Conservation (phyloP, 352 stramenopile species). For the Globisporangium alternatum region DNA sequence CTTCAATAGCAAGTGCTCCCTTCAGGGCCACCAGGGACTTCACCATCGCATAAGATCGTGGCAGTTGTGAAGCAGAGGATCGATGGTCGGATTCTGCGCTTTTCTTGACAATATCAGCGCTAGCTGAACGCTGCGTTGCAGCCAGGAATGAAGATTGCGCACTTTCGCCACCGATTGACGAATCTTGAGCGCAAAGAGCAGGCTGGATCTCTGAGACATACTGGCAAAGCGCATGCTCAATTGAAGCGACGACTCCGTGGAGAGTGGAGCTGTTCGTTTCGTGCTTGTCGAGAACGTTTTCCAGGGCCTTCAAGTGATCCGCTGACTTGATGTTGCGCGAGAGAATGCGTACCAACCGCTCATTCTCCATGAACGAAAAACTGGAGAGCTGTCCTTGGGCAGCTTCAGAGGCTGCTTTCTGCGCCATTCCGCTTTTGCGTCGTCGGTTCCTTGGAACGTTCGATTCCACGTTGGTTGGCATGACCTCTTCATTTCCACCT, state of each 20-base stretch:
- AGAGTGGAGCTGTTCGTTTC: conserved; percentile 34
- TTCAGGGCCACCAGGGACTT: conserved; percentile 30
- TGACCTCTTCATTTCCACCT: not conserved
- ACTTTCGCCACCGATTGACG: not conserved
- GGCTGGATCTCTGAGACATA: conserved; percentile 21
- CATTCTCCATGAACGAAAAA: conserved; percentile 72
- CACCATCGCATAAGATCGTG: conserved; percentile 8
- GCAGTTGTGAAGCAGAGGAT: not conserved
- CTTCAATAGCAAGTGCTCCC: conserved; percentile 15
- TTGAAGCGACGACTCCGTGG: conserved; percentile 25
- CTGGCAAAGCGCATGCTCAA: conserved; percentile 34
- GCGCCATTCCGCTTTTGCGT: conserved; percentile 1
- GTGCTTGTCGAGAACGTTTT: conserved; percentile 47
- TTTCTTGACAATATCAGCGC: no score
- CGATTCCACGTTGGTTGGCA: not conserved
- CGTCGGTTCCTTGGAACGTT: conserved; percentile 6
- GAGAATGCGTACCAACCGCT: conserved; percentile 70
- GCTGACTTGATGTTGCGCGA: conserved; percentile 62
- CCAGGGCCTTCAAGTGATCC: conserved; percentile 46
- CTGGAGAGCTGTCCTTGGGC: not conserved
- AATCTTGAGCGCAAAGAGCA: conserved; percentile 12
- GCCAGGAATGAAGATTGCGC: conserved; percentile 13
- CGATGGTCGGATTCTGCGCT: not conserved
- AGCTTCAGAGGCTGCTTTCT: not conserved
- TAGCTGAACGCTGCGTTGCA: conserved; percentile 7